Conservation (phyloP, 2,329 filamentous ascomycete genomes). For the Botryotinia calthae region DNA sequence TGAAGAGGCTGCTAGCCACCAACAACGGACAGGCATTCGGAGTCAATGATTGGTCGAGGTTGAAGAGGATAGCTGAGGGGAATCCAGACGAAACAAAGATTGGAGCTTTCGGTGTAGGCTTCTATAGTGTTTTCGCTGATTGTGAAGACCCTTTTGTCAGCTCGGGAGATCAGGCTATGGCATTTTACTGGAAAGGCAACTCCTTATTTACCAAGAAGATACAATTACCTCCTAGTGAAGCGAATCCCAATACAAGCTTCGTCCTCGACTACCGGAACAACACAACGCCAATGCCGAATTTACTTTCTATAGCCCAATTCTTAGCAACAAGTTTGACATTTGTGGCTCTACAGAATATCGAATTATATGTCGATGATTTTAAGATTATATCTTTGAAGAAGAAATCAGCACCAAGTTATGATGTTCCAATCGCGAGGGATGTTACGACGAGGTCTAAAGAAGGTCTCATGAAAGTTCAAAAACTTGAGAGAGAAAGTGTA, state of each 20-base stretch:
- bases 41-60: constrained; percentile 84
- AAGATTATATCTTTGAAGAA: constrained; percentile 77
- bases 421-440: constrained; percentile 71
- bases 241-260: constrained; percentile 78
- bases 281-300: constrained; percentile 79
- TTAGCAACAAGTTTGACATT: constrained; percentile 94
- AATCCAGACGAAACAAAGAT: constrained; percentile 99
- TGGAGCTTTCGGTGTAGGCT: constrained; percentile 95
- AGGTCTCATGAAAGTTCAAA: constrained; percentile 79
- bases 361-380: constrained; percentile 88
- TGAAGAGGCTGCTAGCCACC: constrained; percentile 82
- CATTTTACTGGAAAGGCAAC: constrained; percentile 99
- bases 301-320: constrained; percentile 87
- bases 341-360: constrained; percentile 81
- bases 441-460: constrained; percentile 81
- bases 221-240: constrained; percentile 65
- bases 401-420: constrained; percentile 75
- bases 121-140: constrained; percentile 97
- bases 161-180: constrained; percentile 90
- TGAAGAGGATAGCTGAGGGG: constrained; percentile 97
- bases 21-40: constrained; percentile 90
- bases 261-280: constrained; percentile 90
- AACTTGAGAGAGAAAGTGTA: constrained; percentile 80
- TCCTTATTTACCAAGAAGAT: constrained; percentile 89
- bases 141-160: constrained; percentile 97